Conservation (phyloP, 306 rosid species). For the Cotoneaster glaucophyllus region DNA sequence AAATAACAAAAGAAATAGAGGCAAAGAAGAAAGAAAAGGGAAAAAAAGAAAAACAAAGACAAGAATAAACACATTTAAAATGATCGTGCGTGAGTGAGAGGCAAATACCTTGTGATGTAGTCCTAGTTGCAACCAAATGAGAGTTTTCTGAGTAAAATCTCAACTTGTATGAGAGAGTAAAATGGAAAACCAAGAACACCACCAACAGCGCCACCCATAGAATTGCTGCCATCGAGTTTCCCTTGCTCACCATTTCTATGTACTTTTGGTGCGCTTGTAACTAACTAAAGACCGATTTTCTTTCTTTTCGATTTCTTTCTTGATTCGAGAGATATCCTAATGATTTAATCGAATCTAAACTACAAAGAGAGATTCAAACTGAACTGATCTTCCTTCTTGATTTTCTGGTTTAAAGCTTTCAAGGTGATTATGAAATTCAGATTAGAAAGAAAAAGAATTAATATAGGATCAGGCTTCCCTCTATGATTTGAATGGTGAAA, state of each 20-base stretch:
- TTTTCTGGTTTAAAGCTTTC: too few species aligned
- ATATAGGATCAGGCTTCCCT: too few species aligned
- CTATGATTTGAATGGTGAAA: too few species aligned
- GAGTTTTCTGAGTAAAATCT: not conserved
- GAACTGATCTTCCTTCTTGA: too few species aligned
- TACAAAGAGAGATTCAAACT: too few species aligned
- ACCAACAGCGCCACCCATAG: not conserved
- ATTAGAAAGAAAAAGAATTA: too few species aligned
- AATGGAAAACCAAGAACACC: not conserved
- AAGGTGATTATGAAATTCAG: too few species aligned
- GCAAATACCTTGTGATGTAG: not conserved
- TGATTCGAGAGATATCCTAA: not conserved
- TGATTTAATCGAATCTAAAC: too few species aligned
- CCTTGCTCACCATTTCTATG: not conserved
- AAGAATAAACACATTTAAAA: not conserved
- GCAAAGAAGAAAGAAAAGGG: not conserved
- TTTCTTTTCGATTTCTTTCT: not conserved
- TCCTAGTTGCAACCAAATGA: not conserved
- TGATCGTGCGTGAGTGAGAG: not conserved
- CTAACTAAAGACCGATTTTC: not conserved
- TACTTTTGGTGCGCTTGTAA: too few species aligned
- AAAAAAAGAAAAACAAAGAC: not conserved
- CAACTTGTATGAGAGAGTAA: not conserved
- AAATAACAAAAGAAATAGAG: too few species aligned
- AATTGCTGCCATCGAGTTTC: constrained; percentile 1